Base-by-base conservation (phyloP, 2,329 filamentous ascomycete genomes). In the Trichophyton mentagrophytes region DNA sequence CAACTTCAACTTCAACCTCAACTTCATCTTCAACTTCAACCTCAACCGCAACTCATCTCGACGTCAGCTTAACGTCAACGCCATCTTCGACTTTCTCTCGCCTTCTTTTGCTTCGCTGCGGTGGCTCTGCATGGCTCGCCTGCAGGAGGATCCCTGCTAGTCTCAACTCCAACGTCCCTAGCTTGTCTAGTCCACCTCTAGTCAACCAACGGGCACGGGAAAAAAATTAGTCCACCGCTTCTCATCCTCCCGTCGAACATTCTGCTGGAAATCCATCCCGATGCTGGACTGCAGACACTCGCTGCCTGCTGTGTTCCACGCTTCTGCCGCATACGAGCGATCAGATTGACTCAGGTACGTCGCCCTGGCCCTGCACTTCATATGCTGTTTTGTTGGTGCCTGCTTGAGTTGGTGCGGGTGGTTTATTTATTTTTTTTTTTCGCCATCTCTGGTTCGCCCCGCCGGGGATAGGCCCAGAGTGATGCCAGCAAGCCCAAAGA, bases 311-410 rank as follows among this genome's bases (percentile, higher is more conserved):
- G 46, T 51, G 46, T 51, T 51, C 46, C 46, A 51, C 46, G 46
- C 46, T 51, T n/a, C 51, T 36, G 51, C 51, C 51, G 51, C 30
- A 55, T 20, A 55, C 51, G 51, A 55, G 51, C 51, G 51, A 55
- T 55, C 51, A 55, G 51, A 55, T 55, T 55, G 51, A 33, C 27
- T 36, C 51, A 55, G 51, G 51, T 55, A 13, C 51, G 51, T 55
- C 15, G 17, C 11, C 7, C 51, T 15, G 22, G 22, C 7, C 51
- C 3, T 51, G 17, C 27, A 7, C 2, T 38, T 38, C 9, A 9
- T 3, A 22, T 1, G 47, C 9, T 53, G 22, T 53, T 27, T 51
- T 2, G 30, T 51, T 27, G 47, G 47, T n/a, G 25, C 25, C 6
- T 17, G 25, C 27, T 30, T 17, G 22, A 38, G 33, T 38, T 38